A percentile compares a stretch with the other conserved stretches of the same genome.
These are phyloP conservation scores for Bromus sterilis DNA, from an alignment of 176 grass and related monocot genomes.

Conservation along the genomic window DNA sequence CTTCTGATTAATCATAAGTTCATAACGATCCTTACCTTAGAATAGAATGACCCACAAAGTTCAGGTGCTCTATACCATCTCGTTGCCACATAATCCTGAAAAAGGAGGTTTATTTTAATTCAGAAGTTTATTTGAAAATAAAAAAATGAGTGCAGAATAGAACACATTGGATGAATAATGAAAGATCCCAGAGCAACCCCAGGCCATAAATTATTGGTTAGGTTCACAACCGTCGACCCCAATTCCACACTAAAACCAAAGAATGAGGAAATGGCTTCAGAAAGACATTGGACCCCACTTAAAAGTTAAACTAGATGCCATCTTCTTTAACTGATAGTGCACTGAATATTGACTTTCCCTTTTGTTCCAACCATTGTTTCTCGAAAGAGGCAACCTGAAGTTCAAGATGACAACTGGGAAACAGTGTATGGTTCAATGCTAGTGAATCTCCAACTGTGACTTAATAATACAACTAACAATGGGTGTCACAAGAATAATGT, in stretches of 20 bases:
- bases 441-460: neutral
- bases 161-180: neutral
- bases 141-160: neutral
- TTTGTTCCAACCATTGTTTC: neutral
- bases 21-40: slow-evolving; percentile 9
- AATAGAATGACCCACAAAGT: slow-evolving; percentile 38
- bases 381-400: neutral
- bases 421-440: neutral
- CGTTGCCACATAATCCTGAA: slow-evolving; percentile 38
- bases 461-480: neutral
- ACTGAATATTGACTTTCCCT: neutral
- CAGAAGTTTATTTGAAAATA: neutral
- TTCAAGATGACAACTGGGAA: neutral
- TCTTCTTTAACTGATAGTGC: neutral
- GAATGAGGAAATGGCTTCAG: neutral
- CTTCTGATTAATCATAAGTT: neutral
- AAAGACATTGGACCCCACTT: neutral
- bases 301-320: neutral
- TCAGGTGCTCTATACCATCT: slow-evolving; percentile 45
- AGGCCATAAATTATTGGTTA: neutral
- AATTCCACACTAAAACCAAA: neutral
- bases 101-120: neutral
- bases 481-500: neutral
- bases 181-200: neutral
- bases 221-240: neutral